Evolutionary conservation across 2,329 filamentous ascomycete genomes (phyloP), one percentile per base, ranked within the genome.

Genomic region (Exutisphaerella laricina): DNA sequence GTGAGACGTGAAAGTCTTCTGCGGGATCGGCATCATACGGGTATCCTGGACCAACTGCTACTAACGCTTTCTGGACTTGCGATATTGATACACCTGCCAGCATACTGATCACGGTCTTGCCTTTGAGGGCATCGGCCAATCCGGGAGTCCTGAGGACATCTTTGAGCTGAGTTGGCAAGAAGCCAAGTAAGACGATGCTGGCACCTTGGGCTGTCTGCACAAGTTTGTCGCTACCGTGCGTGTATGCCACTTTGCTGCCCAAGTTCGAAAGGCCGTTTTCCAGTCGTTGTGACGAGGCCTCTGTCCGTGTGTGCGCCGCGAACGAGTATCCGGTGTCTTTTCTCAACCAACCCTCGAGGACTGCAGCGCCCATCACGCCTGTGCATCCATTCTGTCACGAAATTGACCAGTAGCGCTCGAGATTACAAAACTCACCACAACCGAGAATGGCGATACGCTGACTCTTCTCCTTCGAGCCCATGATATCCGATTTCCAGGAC

Each of bases 301-400:
- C 20, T 12, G 44, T 41, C 18, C 40, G 39, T 10, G 47, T 45
- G 23, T 49, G 45, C 20, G 50, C 50, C 5, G 45, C 26, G 33
- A 37, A 47, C 35, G 42, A 34, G 45, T 39, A 50, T 10, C 20
- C 34, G 6, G 30, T 45, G 17, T 20, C 17, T 34, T 32, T 49
- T 16, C 40, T 36, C 23, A 47, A 17, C 17, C 38, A 46, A 1
- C 51, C 54, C 37, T 54, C 43, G 17, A 56, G 44, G 4, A 56
- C 45, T 10, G 51, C 50, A 9, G 54, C 50, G 13, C 54, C 54
- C 48, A 56, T 54, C 35, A 51, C 53, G 12, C 54, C 54, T 56
- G 29, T 6, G 12, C 14, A 2, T 14, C 20, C 4, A n/a, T n/a
- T n/a, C n/a, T n/a, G n/a, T n/a, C n/a, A n/a, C n/a, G n/a, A n/a